Base-by-base conservation (phyloP, 2,329 filamentous ascomycete species). In the Periconia macrospinosa region DNA sequence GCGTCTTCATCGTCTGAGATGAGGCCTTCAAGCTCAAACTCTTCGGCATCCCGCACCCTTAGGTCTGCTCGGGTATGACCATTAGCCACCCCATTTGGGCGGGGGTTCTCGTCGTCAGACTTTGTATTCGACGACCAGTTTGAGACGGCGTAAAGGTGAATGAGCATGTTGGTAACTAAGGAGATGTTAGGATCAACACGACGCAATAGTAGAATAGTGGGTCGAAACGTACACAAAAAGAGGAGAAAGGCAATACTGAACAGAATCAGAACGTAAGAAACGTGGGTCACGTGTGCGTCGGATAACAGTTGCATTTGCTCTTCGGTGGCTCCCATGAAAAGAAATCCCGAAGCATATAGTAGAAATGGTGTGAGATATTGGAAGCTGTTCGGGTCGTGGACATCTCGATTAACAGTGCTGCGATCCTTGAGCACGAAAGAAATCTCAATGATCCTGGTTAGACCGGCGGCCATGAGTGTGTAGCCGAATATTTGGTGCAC, bases 301-400 rank as follows among this genome's bases (percentile, higher is more conserved):
- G 85, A 82, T 6, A 97, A 80, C 1, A 97, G 79, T 19, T 80
- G 68, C 90, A 97, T 96, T 75, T 97, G 94, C 76, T 99, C 92
- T 72, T 97, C 94, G 0, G 92, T 97, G 15, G 94, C 93, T 30
- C 91, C 90, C 92, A 97, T 96, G 78, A 99, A 99, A 41, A 99
- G 82, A 77, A 97, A 96, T 1, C 94, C 94, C 3, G 92, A 89
- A 6, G 92, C 92, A 67, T 90, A 96, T 27, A 99, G 83, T 41
- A 97, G 82, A 66, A 89, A 90, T 49, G 85, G 83, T 23, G 87
- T 82, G 44, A 90, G 71, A 62, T 88, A 88, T 72, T 90, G 87
- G 72, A 87, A 90, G 69, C 86, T 89, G 68, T 87, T 91, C 49
- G 83, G 83, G 58, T 91, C 83, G 37, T 82, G 81, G 9, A 87